These are phyloP conservation scores for Mucor circinelloides DNA, from an alignment of 371 early-diverging fungal species.

Conservation along the genomic window DNA sequence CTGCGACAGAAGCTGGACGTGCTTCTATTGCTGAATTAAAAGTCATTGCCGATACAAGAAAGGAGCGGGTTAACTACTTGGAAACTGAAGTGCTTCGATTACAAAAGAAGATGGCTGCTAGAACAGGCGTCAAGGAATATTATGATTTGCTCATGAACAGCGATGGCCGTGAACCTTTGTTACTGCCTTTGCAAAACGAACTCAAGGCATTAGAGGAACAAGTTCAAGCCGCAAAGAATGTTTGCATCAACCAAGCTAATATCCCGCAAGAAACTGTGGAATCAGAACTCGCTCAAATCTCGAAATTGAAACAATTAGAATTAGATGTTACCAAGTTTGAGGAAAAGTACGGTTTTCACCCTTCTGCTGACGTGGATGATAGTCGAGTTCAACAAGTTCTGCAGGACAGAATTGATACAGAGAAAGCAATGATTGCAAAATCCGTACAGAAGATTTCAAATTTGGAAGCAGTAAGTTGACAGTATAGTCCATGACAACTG, in stretches of 20 bases:
- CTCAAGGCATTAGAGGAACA: constrained; percentile 14
- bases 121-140: constrained; percentile 17
- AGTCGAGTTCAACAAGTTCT: constrained; percentile 17
- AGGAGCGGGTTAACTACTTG: constrained; percentile 27
- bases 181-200: constrained; percentile 17
- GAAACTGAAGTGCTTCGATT: constrained; percentile 22
- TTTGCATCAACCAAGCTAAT: not conserved
- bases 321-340: constrained; percentile 18
- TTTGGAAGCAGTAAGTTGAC: constrained; percentile 15
- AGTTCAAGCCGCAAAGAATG: constrained; percentile 4
- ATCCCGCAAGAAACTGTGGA: constrained; percentile 12
- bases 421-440: constrained; percentile 15
- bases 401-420: constrained; percentile 33
- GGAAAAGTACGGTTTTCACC: constrained; percentile 23
- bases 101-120: constrained; percentile 23
- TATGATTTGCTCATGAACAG: constrained; percentile 19
- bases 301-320: constrained; percentile 11
- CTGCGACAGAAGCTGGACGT: constrained; percentile 23
- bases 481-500: not conserved
- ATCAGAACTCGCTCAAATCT: constrained; percentile 2
- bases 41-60: constrained; percentile 32
- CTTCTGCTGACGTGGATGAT: constrained; percentile 8
- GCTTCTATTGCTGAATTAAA: constrained; percentile 23
- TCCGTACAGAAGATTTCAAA: constrained; percentile 9
- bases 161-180: constrained; percentile 10